A percentile compares a stretch with the other conserved stretches of the same genome.
These are phyloP conservation scores for Fusarium mundagurra DNA, from an alignment of 2,329 filamentous ascomycete genomes.

Conservation along the genomic window DNA sequence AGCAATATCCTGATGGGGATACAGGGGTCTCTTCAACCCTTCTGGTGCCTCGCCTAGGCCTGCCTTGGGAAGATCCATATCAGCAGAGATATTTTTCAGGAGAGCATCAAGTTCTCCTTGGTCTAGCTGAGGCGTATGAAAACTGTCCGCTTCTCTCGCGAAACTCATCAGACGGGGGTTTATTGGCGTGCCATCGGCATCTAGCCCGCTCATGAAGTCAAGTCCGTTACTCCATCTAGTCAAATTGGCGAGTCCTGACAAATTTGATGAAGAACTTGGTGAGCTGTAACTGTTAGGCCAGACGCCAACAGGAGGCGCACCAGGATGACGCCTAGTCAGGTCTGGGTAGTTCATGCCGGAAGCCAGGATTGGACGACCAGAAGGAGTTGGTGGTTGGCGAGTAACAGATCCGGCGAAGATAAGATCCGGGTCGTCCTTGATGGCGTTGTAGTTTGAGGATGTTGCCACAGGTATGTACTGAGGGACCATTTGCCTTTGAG, in stretches of 20 bases:
- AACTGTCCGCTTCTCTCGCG: slow-evolving; percentile 45
- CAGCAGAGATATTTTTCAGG: slow-evolving; percentile 77
- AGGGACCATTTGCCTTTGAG: neutral
- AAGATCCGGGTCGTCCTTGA: slow-evolving; percentile 9
- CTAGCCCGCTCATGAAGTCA: slow-evolving; percentile 49
- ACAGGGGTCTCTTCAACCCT: slow-evolving; percentile 73
- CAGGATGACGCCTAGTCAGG: neutral
- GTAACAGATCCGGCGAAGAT: slow-evolving; percentile 8
- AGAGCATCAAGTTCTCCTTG: slow-evolving; percentile 76
- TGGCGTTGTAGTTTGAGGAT: neutral
- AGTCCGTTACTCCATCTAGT: slow-evolving; percentile 52
- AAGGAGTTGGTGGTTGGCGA: neutral
- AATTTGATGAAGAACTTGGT: slow-evolving; percentile 5
- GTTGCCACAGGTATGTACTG: neutral
- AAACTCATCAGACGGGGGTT: slow-evolving; percentile 46
- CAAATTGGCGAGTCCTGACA: slow-evolving; percentile 44
- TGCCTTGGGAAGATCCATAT: slow-evolving; percentile 70
- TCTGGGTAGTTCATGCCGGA: slow-evolving; percentile 20
- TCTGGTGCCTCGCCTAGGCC: slow-evolving; percentile 75
- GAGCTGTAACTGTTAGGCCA: neutral
- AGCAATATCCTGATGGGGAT: slow-evolving; percentile 85
- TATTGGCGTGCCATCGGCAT: slow-evolving; percentile 51
- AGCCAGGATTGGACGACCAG: neutral
- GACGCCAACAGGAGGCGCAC: neutral
- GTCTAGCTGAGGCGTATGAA: slow-evolving; percentile 52